Base-by-base conservation (phyloP, 345 rosid species). In the Barbarea vulgaris region DNA sequence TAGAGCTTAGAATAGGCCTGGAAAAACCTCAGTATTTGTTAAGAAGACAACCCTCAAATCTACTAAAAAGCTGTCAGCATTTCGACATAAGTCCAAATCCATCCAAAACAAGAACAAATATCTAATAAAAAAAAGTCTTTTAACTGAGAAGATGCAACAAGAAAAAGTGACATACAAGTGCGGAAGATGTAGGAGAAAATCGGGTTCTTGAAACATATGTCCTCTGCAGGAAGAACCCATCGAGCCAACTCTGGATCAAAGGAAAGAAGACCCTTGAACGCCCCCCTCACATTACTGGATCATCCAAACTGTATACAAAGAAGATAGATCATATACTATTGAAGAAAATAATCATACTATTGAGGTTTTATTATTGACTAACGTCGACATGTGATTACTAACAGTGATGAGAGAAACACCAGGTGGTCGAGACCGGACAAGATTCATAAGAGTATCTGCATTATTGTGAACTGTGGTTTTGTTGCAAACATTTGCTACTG, bases 181-280 rank as follows among this genome's bases (percentile, higher is more conserved):
- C 97, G 89, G 80, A 93, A 93, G 70, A 93, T 70, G 71, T 91
- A 91, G 12, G 97, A 84, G 30, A 82, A 48, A 14, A 88, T 17
- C 4, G 82, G 61, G 67, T 88, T 93, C 64, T 80, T 85, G 74
- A 93, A 93, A 81, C 97, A 91, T 44, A 93, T 89, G 81, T 93
- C 97, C 84, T 91, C 96, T 0, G 98, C 98, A 12, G 98, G 88
- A 28, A 93, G 92, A 4, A 84, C 95, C 97, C 98, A 93, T 15
- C 98, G 84, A 59, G 83, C 89, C 42, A 84, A 79, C 12, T 81
- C 79, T 2, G 95, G 76, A 83, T 93, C 88, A 9, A 27, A 18
- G 8, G 81, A 27, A 22, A 96, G 98, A 69, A 89, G 93, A 48
- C 96, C 96, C 82, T 77, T 82, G 81, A 93, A 88, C 22, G 67